Percentiles rank a stretch among this genome's conserved stretches.
These are phyloP conservation scores for Clarireedia paspali DNA, from an alignment of 2,329 filamentous ascomycete species.

Conservation along the genomic window DNA sequence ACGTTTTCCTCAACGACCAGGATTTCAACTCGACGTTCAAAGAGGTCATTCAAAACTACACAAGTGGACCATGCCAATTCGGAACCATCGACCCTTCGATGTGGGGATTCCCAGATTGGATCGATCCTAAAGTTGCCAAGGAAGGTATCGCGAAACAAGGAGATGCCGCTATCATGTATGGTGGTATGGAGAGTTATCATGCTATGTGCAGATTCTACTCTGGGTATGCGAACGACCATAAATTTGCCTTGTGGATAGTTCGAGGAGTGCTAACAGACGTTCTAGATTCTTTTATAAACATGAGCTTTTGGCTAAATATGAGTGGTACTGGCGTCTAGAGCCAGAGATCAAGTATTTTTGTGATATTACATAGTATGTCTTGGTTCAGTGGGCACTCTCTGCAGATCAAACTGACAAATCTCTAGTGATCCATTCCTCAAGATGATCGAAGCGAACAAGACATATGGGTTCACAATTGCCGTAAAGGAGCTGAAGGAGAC, in stretches of 20 bases:
- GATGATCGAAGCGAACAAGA: conserved; percentile 94
- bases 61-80: conserved; percentile 82
- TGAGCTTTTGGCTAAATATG: conserved; percentile 87
- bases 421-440: conserved; percentile 83
- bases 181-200: conserved; percentile 96
- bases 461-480: conserved; percentile 96
- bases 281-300: conserved; percentile 92
- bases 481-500: conserved; percentile 97
- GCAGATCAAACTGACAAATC: neutral
- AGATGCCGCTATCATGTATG: conserved; percentile 97
- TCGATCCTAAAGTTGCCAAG: conserved; percentile 85
- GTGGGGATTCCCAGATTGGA: conserved; percentile 98
- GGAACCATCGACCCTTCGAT: conserved; percentile 83
- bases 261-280: conserved; percentile 12
- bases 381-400: neutral
- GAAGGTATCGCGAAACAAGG: conserved; percentile 96
- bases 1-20: conserved; percentile 95
- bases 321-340: conserved; percentile 99
- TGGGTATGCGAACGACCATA: conserved; percentile 50
- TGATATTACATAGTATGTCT: conserved; percentile 88
- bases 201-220: conserved; percentile 99
- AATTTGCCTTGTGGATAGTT: neutral
- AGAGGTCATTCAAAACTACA: conserved; percentile 80
- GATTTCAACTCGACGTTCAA: conserved; percentile 96
- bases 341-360: conserved; percentile 99